Conservation (phyloP, 1,139 yeast species). For the Magnusiomyces suaveolens region DNA sequence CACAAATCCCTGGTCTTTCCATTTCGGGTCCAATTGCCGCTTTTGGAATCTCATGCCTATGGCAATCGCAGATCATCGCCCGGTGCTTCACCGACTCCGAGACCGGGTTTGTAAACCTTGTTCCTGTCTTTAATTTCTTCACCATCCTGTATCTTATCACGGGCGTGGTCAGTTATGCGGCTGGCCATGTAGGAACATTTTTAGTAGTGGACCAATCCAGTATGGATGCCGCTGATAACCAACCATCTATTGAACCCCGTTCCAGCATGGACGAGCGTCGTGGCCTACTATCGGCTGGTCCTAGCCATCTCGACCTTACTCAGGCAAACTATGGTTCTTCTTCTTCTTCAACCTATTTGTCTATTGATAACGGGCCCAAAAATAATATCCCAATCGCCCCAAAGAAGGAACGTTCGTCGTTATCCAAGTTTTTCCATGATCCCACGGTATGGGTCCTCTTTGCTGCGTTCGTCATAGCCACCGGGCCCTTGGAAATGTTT, state of each 20-base stretch:
- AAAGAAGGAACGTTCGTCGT: background rate
- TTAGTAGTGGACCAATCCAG: background rate
- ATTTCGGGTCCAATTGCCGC: constrained; percentile 83
- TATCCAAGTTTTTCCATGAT: constrained; percentile 44
- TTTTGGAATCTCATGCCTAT: constrained; percentile 69
- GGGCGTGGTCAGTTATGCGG: constrained; percentile 24
- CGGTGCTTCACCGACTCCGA: constrained; percentile 29
- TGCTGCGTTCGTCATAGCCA: constrained; percentile 51
- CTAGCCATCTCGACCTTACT: background rate
- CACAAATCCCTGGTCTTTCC: constrained; percentile 64
- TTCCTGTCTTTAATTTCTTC: constrained; percentile 46
- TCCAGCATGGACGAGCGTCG: background rate
- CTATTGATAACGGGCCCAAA: background rate
- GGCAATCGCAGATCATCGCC: constrained; percentile 36
- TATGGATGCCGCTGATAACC: background rate
- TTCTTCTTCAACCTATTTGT: background rate
- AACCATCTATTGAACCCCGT: no score
- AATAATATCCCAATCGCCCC: background rate
- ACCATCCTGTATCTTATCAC: constrained; percentile 35
- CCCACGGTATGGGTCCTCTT: constrained; percentile 58
- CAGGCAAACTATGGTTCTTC: background rate
- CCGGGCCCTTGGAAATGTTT: constrained; percentile 85
- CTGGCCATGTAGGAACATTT: constrained; percentile 19
- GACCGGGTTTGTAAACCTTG: background rate
- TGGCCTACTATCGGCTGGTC: background rate